These are phyloP conservation scores for Aspergillus sp. DNA, from an alignment of 2,329 filamentous ascomycete genomes.

Conservation along the genomic window DNA sequence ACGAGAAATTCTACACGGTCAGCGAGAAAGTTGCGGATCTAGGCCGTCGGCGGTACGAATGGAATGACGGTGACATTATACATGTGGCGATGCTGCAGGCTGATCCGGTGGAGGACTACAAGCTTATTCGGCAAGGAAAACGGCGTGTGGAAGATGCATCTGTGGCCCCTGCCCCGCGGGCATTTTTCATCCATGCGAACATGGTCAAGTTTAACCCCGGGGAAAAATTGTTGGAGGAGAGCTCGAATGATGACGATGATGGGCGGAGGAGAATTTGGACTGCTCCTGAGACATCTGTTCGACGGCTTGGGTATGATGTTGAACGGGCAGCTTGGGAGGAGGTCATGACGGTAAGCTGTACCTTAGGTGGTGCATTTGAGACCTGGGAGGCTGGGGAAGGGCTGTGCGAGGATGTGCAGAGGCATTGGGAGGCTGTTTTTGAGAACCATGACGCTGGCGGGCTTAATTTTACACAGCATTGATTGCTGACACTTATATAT, in stretches of 20 bases:
- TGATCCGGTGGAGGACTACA: conserved; percentile 26
- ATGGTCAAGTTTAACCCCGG: conserved; percentile 26
- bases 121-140: conserved; percentile 13
- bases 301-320: conserved; percentile 24
- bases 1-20: conserved; percentile 17
- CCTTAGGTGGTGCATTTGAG: conserved; percentile 17
- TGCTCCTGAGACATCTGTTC: conserved; percentile 14
- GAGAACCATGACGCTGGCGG: conserved; percentile 5
- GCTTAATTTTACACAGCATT: conserved; percentile 7
- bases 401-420: conserved; percentile 10
- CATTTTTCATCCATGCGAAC: conserved; percentile 27
- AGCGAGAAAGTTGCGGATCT: conserved; percentile 17
- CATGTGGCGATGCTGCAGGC: conserved; percentile 18
- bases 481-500: background rate
- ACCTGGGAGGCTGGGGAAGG: conserved; percentile 15
- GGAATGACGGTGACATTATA: conserved; percentile 5
- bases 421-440: conserved; percentile 18
- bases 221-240: conserved; percentile 17
- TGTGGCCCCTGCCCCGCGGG: conserved; percentile 13
- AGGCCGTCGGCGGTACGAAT: conserved; percentile 9
- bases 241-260: conserved; percentile 14
- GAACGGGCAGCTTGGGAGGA: conserved; percentile 28
- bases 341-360: conserved; percentile 18
- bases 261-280: conserved; percentile 20
- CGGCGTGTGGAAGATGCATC: conserved; percentile 15